phyloP scores from a whole-genome alignment of 1,284 basidiomycete species.

The Vanrija sp. region DNA sequence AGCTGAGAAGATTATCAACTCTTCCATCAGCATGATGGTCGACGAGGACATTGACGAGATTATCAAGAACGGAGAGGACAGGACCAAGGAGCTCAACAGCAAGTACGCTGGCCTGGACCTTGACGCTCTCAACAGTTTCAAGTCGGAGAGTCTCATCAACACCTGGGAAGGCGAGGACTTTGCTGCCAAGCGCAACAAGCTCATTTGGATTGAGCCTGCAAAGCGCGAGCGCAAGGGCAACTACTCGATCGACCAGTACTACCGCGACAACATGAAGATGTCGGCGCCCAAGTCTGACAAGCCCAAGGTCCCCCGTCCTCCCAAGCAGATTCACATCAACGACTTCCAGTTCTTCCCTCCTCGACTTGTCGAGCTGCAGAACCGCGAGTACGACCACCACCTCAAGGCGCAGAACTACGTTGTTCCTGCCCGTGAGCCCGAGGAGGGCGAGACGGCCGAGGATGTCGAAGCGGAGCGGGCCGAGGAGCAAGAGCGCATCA shows the following conservation, averaged over 20 bases:
- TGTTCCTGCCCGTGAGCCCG: constrained; percentile 66
- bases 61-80: constrained; percentile 85
- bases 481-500: constrained; percentile 80
- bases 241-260: constrained; percentile 90
- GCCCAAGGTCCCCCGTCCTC: constrained; percentile 78
- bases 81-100: constrained; percentile 80
- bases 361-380: constrained; percentile 75
- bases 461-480: constrained; percentile 75
- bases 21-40: constrained; percentile 62
- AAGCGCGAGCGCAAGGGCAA: constrained; percentile 95
- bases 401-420: constrained; percentile 66
- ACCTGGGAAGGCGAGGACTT: constrained; percentile 98
- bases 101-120: constrained; percentile 92
- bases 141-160: constrained; percentile 77
- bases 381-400: constrained; percentile 77
- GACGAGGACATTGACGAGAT: constrained; percentile 94
- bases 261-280: constrained; percentile 83
- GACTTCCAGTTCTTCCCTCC: constrained; percentile 98
- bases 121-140: constrained; percentile 96
- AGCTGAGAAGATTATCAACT: constrained; percentile 92
- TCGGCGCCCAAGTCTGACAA: constrained; percentile 68
- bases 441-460: constrained; percentile 69
- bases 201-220: constrained; percentile 77
- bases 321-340: constrained; percentile 82
- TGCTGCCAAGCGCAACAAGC: constrained; percentile 60